Conservation (phyloP, 2,329 filamentous ascomycete species). For the Diaporthe destruens region DNA sequence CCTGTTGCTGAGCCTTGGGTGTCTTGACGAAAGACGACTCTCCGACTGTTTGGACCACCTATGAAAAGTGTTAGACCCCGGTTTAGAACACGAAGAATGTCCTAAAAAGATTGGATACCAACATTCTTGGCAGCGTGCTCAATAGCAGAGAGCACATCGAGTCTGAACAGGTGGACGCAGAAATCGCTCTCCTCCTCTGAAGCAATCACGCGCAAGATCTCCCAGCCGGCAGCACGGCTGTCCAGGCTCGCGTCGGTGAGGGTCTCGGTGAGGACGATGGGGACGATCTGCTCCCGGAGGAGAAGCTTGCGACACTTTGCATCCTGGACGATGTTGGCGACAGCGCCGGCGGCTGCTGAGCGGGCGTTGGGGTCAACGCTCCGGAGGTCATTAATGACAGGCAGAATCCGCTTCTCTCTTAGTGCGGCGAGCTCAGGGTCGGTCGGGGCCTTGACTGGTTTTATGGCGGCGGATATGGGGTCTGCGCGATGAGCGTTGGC, state of each 20-base stretch:
- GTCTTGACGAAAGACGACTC: slow-evolving; percentile 60
- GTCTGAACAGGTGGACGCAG: slow-evolving; percentile 73
- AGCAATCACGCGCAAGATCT: slow-evolving; percentile 71
- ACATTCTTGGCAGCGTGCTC: slow-evolving; percentile 41
- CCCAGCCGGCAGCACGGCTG: slow-evolving; percentile 76
- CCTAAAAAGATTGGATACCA: slow-evolving; percentile 13
- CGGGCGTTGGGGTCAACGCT: slow-evolving; percentile 71
- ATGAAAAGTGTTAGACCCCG: slow-evolving; percentile 21
- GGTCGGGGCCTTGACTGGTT: slow-evolving; percentile 70
- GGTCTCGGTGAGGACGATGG: slow-evolving; percentile 72
- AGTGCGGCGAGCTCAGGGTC: slow-evolving; percentile 74
- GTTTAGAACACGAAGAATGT: slow-evolving; percentile 20
- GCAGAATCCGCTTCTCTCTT: slow-evolving; percentile 72
- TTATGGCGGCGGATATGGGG: slow-evolving; percentile 60
- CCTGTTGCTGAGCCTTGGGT: slow-evolving; percentile 65
- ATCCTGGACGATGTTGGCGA: slow-evolving; percentile 73
- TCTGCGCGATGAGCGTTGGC: slow-evolving; percentile 64
- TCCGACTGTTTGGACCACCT: slow-evolving; percentile 46
- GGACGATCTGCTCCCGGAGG: slow-evolving; percentile 74
- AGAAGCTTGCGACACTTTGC: slow-evolving; percentile 73
- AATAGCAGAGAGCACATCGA: slow-evolving; percentile 72
- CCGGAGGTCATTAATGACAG: slow-evolving; percentile 71
- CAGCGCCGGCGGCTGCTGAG: slow-evolving; percentile 68
- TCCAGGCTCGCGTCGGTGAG: slow-evolving; percentile 73
- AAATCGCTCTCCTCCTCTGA: slow-evolving; percentile 76